Percentiles rank a stretch among this genome's conserved stretches.
Conservation (phyloP, 2,329 filamentous ascomycete species). For the Westerdykella ornata region DNA sequence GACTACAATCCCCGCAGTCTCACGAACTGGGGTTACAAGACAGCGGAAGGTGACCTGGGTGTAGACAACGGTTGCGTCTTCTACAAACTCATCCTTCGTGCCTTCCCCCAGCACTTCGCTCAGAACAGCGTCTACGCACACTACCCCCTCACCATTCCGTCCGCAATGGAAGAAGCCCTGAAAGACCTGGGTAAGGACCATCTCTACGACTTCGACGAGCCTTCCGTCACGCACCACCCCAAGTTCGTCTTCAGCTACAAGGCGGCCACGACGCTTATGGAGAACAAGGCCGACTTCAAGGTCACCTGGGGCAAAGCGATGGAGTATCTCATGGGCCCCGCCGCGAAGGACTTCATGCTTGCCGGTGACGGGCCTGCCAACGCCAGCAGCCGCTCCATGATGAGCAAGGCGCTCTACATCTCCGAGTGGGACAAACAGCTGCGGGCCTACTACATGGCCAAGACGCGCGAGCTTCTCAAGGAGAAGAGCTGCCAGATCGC, state of each 20-base stretch:
- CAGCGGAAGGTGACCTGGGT: conserved; percentile 64
- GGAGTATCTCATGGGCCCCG: conserved; percentile 55
- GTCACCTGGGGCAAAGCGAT: conserved; percentile 60
- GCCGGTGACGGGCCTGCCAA: conserved; percentile 33
- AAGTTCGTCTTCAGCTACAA: conserved; percentile 56
- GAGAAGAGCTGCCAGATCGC: conserved; percentile 60
- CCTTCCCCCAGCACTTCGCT: conserved; percentile 75
- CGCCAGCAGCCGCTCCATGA: conserved; percentile 23
- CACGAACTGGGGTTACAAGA: conserved; percentile 78
- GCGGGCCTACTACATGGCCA: conserved; percentile 60
- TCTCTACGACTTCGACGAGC: conserved; percentile 63
- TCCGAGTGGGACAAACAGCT: conserved; percentile 58
- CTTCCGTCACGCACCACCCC: conserved; percentile 43
- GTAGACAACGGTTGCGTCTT: conserved; percentile 77
- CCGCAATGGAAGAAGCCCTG: conserved; percentile 66
- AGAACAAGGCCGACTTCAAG: conserved; percentile 56
- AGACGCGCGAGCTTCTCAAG: conserved; percentile 55
- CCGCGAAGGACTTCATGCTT: conserved; percentile 53
- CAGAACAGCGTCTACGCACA: conserved; percentile 74
- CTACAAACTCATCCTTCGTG: conserved; percentile 74
- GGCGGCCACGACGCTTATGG: conserved; percentile 55
- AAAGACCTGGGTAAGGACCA: conserved; percentile 59
- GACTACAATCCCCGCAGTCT: conserved; percentile 64
- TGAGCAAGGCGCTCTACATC: conserved; percentile 52
- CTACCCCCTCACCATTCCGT: conserved; percentile 65